These are phyloP conservation scores for Scenedesmus sp. DNA, from an alignment of 163 green algal species.

Conservation along the genomic window DNA sequence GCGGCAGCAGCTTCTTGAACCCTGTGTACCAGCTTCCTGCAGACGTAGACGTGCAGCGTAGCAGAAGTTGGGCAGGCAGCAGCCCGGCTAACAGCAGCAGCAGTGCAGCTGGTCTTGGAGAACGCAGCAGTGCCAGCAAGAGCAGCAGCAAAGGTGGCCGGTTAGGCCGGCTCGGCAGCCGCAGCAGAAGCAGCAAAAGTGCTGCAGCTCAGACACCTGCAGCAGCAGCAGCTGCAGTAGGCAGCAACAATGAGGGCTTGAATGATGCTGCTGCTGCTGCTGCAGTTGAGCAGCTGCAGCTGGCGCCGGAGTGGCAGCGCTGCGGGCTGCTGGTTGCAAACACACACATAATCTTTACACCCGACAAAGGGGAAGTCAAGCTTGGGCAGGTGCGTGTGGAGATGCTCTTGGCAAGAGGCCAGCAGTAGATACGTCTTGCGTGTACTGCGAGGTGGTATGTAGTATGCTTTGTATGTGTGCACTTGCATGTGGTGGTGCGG, in stretches of 20 bases:
- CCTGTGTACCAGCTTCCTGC: conserved; percentile 18
- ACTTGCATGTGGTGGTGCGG: too few relatives aligned
- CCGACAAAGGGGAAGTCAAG: conserved; percentile 86
- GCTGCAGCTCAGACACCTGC: not conserved
- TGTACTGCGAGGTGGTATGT: not conserved
- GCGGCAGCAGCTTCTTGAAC: not conserved
- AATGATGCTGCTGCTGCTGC: not conserved
- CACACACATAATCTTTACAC: conserved; percentile 87
- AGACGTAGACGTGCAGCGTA: not conserved
- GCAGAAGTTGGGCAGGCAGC: conserved; percentile 8
- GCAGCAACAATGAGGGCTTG: not conserved
- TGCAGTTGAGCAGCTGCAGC: conserved; percentile 3
- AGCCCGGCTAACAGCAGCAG: not conserved
- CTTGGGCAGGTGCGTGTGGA: conserved; percentile 56
- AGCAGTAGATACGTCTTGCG: not conserved
- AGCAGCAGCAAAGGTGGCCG: not conserved
- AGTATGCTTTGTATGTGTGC: too few relatives aligned
- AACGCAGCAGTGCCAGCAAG: not conserved
- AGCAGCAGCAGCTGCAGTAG: conserved; percentile 26
- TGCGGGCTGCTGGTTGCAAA: conserved; percentile 49
- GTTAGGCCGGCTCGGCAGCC: not conserved
- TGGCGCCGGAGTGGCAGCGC: not conserved
- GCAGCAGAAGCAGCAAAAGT: not conserved
- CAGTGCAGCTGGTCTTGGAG: not conserved
- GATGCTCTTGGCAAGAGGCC: not conserved